Percentiles rank a stretch among this genome's conserved stretches.
These are phyloP conservation scores for Lachancea thermotolerans DNA, from an alignment of 805 yeast species.

Conservation along the genomic window DNA sequence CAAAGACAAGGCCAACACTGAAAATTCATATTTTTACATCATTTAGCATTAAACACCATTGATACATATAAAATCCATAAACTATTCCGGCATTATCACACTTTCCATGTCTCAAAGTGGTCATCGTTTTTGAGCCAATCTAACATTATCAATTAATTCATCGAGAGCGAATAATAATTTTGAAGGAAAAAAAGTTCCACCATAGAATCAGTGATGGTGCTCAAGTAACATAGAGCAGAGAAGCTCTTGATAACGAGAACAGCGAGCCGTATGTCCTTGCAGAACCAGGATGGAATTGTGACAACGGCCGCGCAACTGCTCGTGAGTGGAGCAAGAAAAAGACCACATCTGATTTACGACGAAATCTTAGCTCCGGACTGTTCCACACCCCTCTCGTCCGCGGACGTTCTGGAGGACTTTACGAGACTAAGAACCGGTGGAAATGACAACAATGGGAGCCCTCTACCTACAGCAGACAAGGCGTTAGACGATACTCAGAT, in stretches of 20 bases:
- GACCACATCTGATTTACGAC: neutral
- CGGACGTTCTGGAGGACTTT: constrained; percentile 18
- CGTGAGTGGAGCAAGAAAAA: neutral
- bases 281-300: neutral
- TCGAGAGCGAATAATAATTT: too few species aligned
- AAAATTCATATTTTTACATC: too few species aligned
- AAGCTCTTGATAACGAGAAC: neutral
- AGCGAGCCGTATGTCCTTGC: neutral
- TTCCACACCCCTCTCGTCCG: constrained; percentile 16
- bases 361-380: constrained; percentile 20
- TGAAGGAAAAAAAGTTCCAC: too few species aligned
- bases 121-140: too few species aligned
- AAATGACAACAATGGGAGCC: neutral
- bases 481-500: constrained; percentile 43
- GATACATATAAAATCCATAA: too few species aligned
- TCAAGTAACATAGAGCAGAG: too few species aligned
- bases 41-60: too few species aligned
- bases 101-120: too few species aligned
- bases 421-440: constrained; percentile 1
- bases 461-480: constrained; percentile 2
- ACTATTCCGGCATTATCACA: too few species aligned
- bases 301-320: neutral
- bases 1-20: too few species aligned
- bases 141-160: too few species aligned
- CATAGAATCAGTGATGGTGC: too few species aligned